These are phyloP conservation scores for Lactifluus volemus DNA, from an alignment of 768 basidiomycete species.

Conservation along the genomic window DNA sequence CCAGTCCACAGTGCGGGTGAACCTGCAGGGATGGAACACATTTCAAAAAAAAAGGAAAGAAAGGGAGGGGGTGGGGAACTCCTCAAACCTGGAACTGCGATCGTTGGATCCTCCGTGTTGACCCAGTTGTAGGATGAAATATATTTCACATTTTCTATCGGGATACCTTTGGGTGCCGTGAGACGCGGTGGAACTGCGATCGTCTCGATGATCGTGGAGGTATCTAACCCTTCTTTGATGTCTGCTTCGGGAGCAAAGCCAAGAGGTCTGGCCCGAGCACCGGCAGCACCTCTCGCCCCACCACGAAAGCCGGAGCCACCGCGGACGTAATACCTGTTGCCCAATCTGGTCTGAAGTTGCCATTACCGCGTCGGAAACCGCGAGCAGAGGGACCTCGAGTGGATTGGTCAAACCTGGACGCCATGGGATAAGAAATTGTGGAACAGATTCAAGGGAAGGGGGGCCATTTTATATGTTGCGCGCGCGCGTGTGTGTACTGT, in stretches of 20 bases:
- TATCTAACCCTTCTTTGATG: constrained; percentile 11
- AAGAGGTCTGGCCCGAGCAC: not conserved
- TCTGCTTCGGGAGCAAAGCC: not conserved
- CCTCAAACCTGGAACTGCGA: constrained; percentile 26
- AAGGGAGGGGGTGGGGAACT: too few species aligned
- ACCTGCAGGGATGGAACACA: constrained; percentile 29
- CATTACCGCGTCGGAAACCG: not conserved
- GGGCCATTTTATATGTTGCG: not conserved
- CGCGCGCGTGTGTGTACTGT: too few species aligned
- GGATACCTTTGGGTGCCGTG: not conserved
- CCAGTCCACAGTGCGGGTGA: constrained; percentile 52
- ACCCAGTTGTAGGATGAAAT: constrained; percentile 29
- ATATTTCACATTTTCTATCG: constrained; percentile 21
- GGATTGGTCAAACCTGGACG: not conserved
- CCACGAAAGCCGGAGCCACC: not conserved
- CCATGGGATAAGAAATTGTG: not conserved
- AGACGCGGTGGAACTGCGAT: not conserved
- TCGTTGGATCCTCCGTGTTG: constrained; percentile 21
- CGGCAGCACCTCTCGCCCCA: not conserved
- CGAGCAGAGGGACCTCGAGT: not conserved
- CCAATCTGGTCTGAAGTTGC: not conserved
- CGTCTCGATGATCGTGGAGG: constrained; percentile 2
- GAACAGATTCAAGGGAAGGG: too few species aligned
- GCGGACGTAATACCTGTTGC: not conserved
- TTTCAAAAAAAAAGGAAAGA: too few species aligned